Evolutionary conservation across 352 stramenopile species (phyloP), one percentile per base, ranked within the genome.

Genomic region (Phytophthora hybrid): DNA sequence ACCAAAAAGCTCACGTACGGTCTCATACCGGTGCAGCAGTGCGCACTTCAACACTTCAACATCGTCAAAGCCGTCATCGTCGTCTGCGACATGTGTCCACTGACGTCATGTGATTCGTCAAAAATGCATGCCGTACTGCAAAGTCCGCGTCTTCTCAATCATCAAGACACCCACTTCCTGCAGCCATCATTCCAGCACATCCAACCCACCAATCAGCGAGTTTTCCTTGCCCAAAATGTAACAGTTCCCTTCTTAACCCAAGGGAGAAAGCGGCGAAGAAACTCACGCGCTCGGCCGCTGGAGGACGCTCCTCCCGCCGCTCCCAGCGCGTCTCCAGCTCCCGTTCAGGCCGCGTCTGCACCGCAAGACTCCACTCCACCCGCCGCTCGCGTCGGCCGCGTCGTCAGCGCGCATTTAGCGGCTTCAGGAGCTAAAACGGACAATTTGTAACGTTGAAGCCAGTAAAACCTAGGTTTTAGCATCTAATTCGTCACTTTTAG

Each of bases 251-350:
- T 52, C 58, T 63, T 63, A 56, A 18, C 29, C 63, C 47, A 66
- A 52, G 44, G 46, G 66, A 77, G 65, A 74, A 74, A 62, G 66
- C 63, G 47, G 4, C 46, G 59, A 74, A 77, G 71, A 74, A 77
- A 26, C 54, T 63, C 11, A 7, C 32, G 19, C 16, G 21, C 14
- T 10, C 14, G 39, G 39, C 63, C 64, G 41, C 31, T 11, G 31
- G 13, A 57, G 63, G 21, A 14, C 39, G 41, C 52, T 1, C 1
- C 55, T 18, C 23, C 10, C 13, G 37, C 31, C 31, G 7, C 29
- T n/a, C 39, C 13, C 39, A 47, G 39, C 14, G 34, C 59, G 49
- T 44, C 51, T 18, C 51, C 52, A 46, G 34, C 41, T 51, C 41
- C 14, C 39, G 14, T 11, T 4, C 41, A 52, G 18, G 44, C 37